These are phyloP conservation scores for Pascua sp. DNA, from an alignment of 1,284 basidiomycete genomes.

Conservation along the genomic window DNA sequence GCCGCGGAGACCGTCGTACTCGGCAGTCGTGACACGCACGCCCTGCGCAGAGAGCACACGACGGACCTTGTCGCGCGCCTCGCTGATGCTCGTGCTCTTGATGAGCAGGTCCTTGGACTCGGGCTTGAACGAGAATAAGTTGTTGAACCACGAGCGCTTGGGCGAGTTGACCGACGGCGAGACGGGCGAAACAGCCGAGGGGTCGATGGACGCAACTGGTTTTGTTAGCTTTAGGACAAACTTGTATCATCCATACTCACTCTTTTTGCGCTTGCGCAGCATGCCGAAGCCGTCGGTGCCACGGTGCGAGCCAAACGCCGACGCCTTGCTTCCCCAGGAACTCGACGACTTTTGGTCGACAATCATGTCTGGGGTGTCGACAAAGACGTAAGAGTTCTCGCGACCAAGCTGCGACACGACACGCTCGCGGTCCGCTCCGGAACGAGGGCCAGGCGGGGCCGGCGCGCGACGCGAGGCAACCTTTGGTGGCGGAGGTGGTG, in stretches of 20 bases:
- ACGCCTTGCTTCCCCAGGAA: conserved; percentile 33
- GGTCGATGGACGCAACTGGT: neutral
- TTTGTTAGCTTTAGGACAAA: conserved; percentile 1
- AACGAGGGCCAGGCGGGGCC: neutral
- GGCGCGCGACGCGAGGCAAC: conserved; percentile 19
- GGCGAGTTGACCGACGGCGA: conserved; percentile 10
- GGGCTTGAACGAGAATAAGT: conserved; percentile 82
- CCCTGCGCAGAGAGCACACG: conserved; percentile 31
- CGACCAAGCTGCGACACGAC: conserved; percentile 32
- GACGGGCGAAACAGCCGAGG: conserved; percentile 1
- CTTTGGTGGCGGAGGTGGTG: conserved; percentile 18
- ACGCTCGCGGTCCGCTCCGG: conserved; percentile 7
- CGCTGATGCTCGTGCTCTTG: conserved; percentile 38
- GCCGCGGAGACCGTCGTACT: conserved; percentile 33
- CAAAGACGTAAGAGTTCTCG: conserved; percentile 44
- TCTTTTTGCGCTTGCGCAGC: conserved; percentile 45
- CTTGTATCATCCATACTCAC: too few relatives aligned
- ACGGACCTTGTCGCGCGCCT: conserved; percentile 34
- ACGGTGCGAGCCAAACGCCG: conserved; percentile 26
- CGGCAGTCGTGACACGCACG: conserved; percentile 35
- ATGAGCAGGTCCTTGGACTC: conserved; percentile 54
- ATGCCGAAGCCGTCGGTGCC: conserved; percentile 42
- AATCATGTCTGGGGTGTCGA: conserved; percentile 34
- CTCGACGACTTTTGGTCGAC: conserved; percentile 17
- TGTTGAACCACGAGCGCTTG: conserved; percentile 81